Evolutionary conservation across 441 rosid genomes (phyloP).

Genomic region (Populus trichocarpa): DNA sequence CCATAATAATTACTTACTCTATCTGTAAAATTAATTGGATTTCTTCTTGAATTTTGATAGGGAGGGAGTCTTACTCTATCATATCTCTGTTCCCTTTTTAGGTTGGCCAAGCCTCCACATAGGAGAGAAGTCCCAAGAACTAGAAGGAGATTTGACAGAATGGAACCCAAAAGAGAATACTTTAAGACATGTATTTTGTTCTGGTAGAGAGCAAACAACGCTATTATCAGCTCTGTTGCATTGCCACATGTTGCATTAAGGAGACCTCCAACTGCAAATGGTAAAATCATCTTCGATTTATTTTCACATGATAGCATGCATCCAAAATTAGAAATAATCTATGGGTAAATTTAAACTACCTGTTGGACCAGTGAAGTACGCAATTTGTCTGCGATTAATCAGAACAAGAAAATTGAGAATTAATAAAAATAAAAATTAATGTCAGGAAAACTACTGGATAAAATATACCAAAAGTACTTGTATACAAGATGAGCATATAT

Average conservation of each 20-base stretch:
- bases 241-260: slow-evolving; percentile 97
- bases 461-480: background rate
- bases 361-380: slow-evolving; percentile 82
- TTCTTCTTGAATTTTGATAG: background rate
- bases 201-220: slow-evolving; percentile 68
- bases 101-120: slow-evolving; percentile 83
- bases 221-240: slow-evolving; percentile 89
- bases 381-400: slow-evolving; percentile 61
- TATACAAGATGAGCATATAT: background rate
- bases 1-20: background rate
- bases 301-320: background rate
- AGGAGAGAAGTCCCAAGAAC: slow-evolving; percentile 93
- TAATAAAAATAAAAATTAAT: background rate
- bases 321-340: background rate
- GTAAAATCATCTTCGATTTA: background rate
- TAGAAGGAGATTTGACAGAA: slow-evolving; percentile 82
- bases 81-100: slow-evolving; percentile 57
- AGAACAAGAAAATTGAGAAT: background rate
- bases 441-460: background rate
- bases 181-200: slow-evolving; percentile 68
- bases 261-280: slow-evolving; percentile 74
- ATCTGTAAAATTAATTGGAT: background rate
- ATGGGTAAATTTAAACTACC: slow-evolving; percentile 33
- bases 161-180: slow-evolving; percentile 81
- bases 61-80: slow-evolving; percentile 57